Evolutionary conservation across 2,329 filamentous ascomycete species (phyloP).

Genomic region (Cladosporium cucumerinum): DNA sequence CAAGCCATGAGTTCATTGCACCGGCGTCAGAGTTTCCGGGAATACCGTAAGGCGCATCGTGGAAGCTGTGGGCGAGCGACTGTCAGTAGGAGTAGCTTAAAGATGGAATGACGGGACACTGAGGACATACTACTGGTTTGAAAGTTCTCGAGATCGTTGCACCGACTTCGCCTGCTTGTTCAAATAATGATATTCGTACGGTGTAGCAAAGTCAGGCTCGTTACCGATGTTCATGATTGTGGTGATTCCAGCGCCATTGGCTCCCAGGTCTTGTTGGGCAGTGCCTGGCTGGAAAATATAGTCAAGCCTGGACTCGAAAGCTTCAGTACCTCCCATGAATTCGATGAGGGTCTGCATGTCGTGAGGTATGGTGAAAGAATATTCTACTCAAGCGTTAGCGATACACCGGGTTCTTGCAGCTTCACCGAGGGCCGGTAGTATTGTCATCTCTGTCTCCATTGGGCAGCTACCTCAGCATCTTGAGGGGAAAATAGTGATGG

Average conservation of each 20-base stretch:
- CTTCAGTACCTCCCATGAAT: conserved; percentile 40
- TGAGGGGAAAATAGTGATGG: background rate
- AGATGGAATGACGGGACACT: background rate
- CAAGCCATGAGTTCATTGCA: conserved; percentile 31
- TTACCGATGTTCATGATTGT: conserved; percentile 38
- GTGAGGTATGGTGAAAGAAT: conserved; percentile 44
- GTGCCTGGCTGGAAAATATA: conserved; percentile 41
- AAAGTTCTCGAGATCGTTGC: conserved; percentile 23
- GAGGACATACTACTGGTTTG: conserved; percentile 26
- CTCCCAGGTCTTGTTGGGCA: conserved; percentile 34
- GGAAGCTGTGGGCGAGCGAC: conserved; percentile 20
- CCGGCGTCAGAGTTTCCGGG: conserved; percentile 35
- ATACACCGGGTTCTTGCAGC: too few relatives aligned
- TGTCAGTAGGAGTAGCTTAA: conserved; percentile 16
- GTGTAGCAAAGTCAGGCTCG: conserved; percentile 34
- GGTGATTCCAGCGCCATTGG: conserved; percentile 37
- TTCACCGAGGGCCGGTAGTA: background rate
- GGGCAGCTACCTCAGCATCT: background rate
- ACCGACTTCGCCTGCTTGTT: conserved; percentile 33
- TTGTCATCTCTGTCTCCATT: background rate
- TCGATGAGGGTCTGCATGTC: conserved; percentile 42
- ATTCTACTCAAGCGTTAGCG: conserved; percentile 29
- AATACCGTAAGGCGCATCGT: conserved; percentile 30
- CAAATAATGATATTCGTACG: conserved; percentile 35
- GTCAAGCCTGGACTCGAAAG: conserved; percentile 42